Base-by-base conservation (phyloP, 306 rosid species). In the Canavalia ensiformis region DNA sequence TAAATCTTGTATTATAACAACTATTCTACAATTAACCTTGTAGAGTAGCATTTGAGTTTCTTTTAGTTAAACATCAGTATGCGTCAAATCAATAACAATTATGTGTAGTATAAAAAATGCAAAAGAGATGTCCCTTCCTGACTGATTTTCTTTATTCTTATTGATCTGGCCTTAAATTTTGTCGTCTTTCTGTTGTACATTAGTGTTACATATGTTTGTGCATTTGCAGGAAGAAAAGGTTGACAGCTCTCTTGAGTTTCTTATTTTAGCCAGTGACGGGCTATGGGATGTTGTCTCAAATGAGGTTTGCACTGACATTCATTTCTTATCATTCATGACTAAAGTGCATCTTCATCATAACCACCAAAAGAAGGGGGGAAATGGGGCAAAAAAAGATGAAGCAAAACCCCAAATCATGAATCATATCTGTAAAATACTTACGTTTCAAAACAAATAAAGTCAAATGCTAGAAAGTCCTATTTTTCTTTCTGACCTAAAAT, bases 251-350 rank as follows among this genome's bases (percentile, higher is more conserved):
- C 97, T 94, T 2, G 98, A 94, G 86, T 92, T 94, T 89, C 98
- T 94, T 79, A 94, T 94, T 78, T 87, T 94, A 75, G 98, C 98
- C 25, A 94, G 98, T 77, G 98, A 94, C 67, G 98, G 98, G 65
- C 82, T 94, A 78, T 94, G 98, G 98, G 98, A 94, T 84, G 98
- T 94, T 59, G 98, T 94, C 88, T 45, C 98, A 68, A 94, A 94
- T 65, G 97, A 94, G 98, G 98, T 94, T 76, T 75, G 84, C 71
- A 76, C 54, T 33, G 52, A 64, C 47, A 72, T 74, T 72, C 49
- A 70, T 39, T 67, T 55, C 28, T 28, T 54, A 13, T 25, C 6
- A 28, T 29, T 75, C 6, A 66, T 47, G n/a, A n/a, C 1, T 18
- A 7, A 59, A 39, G 37, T 42, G 52, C 64, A 77, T 54, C 59